These are phyloP conservation scores for Kregervanrija pseudodelftensis DNA, from an alignment of 805 yeast genomes.

Conservation along the genomic window DNA sequence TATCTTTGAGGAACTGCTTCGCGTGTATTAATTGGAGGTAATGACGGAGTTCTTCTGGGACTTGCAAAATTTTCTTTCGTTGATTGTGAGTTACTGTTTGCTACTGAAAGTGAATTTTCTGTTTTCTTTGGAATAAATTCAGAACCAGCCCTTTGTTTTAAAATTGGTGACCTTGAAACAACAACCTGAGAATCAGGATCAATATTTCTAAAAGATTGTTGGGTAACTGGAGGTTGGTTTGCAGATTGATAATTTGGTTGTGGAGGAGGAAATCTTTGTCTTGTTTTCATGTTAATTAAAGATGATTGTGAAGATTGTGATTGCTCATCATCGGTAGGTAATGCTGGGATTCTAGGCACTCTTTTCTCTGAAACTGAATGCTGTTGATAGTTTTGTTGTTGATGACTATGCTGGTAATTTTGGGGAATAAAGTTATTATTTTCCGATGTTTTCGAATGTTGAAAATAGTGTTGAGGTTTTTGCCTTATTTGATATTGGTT, in stretches of 20 bases:
- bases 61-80: neutral
- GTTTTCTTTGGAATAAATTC: neutral
- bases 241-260: too few relatives aligned
- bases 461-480: slow-evolving; percentile 8
- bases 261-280: too few relatives aligned
- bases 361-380: neutral
- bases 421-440: neutral
- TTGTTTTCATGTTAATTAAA: too few relatives aligned
- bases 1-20: slow-evolving; percentile 20
- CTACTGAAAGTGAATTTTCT: too few relatives aligned
- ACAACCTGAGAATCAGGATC: neutral
- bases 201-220: neutral
- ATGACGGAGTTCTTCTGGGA: slow-evolving; percentile 16
- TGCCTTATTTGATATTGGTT: slow-evolving; percentile 10
- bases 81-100: too few relatives aligned
- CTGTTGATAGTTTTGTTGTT: slow-evolving; percentile 5
- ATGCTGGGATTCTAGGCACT: too few relatives aligned
- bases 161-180: neutral
- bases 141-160: slow-evolving; percentile 1
- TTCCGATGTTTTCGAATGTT: neutral
- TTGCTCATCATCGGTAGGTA: too few relatives aligned
- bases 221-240: neutral
- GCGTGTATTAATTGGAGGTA: slow-evolving; percentile 16
- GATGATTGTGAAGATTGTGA: too few relatives aligned
- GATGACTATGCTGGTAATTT: slow-evolving; percentile 4